phyloP scores from a whole-genome alignment of 2,329 filamentous ascomycete genomes.

The Escovopsis sp. region DNA sequence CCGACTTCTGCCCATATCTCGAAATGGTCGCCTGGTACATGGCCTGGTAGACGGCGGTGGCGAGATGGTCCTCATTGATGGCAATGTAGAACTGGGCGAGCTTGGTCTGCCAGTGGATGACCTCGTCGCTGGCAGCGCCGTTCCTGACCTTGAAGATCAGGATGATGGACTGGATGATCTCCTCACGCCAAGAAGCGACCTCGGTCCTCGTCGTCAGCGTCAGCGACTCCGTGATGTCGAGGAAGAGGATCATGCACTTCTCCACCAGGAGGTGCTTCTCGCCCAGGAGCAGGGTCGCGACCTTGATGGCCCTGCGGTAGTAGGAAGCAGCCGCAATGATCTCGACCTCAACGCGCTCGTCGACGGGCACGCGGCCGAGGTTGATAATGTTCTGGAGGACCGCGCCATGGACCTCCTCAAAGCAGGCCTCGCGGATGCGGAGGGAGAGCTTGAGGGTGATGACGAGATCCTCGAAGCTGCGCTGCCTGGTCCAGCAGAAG shows the following conservation, averaged over 20 bases:
- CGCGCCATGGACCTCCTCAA: constrained; percentile 18
- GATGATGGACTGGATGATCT: constrained; percentile 24
- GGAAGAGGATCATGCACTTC: constrained; percentile 20
- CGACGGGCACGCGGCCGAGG: constrained; percentile 19
- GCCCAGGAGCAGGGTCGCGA: constrained; percentile 18
- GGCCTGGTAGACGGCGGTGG: constrained; percentile 17
- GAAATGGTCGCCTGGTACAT: constrained; percentile 19
- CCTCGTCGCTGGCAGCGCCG: constrained; percentile 18
- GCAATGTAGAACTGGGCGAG: constrained; percentile 21
- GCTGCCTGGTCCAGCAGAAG: constrained; percentile 15
- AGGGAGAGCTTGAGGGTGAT: constrained; percentile 19
- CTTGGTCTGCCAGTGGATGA: constrained; percentile 21
- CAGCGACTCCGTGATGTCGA: constrained; percentile 19
- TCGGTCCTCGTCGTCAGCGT: constrained; percentile 19
- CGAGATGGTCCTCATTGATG: constrained; percentile 19
- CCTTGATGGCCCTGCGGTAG: constrained; percentile 20
- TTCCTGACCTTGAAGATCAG: constrained; percentile 20
- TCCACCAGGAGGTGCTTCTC: constrained; percentile 17
- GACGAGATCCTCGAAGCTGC: constrained; percentile 10
- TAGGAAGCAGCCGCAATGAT: constrained; percentile 13
- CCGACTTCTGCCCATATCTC: constrained; percentile 17
- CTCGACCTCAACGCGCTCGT: constrained; percentile 9
- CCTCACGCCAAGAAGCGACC: constrained; percentile 20
- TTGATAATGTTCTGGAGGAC: constrained; percentile 23
- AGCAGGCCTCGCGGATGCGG: constrained; percentile 19